These are phyloP conservation scores for Trichoderma hamatum DNA, from an alignment of 2,329 filamentous ascomycete genomes.

Conservation along the genomic window DNA sequence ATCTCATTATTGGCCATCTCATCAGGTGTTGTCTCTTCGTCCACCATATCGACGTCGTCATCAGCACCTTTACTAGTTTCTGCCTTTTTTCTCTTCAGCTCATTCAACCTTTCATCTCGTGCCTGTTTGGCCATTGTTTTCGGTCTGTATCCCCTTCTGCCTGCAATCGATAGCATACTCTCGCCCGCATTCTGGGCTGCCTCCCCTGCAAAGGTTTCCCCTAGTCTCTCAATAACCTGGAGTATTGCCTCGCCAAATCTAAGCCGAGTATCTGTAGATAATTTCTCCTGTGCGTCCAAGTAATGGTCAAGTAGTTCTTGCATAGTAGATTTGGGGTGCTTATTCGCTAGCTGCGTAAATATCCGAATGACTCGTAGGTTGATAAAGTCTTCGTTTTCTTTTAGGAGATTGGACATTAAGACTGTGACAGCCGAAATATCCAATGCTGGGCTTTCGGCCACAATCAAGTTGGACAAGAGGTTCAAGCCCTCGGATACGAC, in stretches of 20 bases:
- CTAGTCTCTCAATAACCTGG: slow-evolving; percentile 64
- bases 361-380: slow-evolving; percentile 69
- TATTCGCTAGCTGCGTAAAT: slow-evolving; percentile 62
- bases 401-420: slow-evolving; percentile 64
- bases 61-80: slow-evolving; percentile 45
- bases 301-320: slow-evolving; percentile 69
- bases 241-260: slow-evolving; percentile 69
- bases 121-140: slow-evolving; percentile 62
- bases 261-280: slow-evolving; percentile 64
- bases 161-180: slow-evolving; percentile 64
- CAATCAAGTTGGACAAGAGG: slow-evolving; percentile 61
- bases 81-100: slow-evolving; percentile 51
- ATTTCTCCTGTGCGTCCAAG: slow-evolving; percentile 63
- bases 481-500: slow-evolving; percentile 68
- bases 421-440: slow-evolving; percentile 68
- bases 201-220: slow-evolving; percentile 58
- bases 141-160: slow-evolving; percentile 62
- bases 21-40: slow-evolving; percentile 53
- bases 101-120: slow-evolving; percentile 52
- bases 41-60: slow-evolving; percentile 43
- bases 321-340: slow-evolving; percentile 64
- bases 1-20: slow-evolving; percentile 53
- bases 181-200: slow-evolving; percentile 56
- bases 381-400: slow-evolving; percentile 71
- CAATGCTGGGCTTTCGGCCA: slow-evolving; percentile 57